Conservation (phyloP, 129 eudicot genomes). For the Pulicaria dysenterica region DNA sequence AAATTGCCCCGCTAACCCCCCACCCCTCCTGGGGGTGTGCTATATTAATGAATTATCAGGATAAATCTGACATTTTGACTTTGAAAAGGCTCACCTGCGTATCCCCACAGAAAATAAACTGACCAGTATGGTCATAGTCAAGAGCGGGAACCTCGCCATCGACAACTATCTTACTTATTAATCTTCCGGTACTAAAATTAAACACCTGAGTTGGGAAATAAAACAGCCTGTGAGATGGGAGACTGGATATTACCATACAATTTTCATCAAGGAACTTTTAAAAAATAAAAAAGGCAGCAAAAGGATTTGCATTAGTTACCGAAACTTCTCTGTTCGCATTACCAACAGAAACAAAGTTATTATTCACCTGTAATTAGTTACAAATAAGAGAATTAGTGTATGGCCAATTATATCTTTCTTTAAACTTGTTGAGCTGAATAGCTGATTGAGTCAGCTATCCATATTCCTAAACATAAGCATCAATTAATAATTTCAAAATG, state of each 20-base stretch:
- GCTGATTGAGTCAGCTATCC: conserved; percentile 7
- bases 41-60: not conserved
- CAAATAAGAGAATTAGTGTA: conserved; percentile 19
- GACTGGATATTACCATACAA: conserved; percentile 2
- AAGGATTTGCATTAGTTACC: conserved; percentile 41
- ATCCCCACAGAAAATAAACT: conserved; percentile 91
- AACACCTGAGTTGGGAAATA: conserved; percentile 67
- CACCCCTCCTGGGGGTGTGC: not conserved
- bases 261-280: not conserved
- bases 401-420: not conserved
- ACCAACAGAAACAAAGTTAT: conserved; percentile 90
- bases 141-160: conserved; percentile 87
- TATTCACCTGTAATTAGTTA: conserved; percentile 70
- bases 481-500: conserved; percentile 12
- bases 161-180: conserved; percentile 54
- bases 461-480: conserved; percentile 7
- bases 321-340: conserved; percentile 82
- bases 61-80: conserved; percentile 11
- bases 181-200: conserved; percentile 95
- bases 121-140: conserved; percentile 99
- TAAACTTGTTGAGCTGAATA: not conserved
- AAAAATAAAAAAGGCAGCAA: conserved; percentile 14
- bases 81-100: conserved; percentile 58
- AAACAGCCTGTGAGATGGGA: conserved; percentile 12
- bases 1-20: not conserved